phyloP scores from a whole-genome alignment of 2,329 filamentous ascomycete species.

The Fusarium begoniae region DNA sequence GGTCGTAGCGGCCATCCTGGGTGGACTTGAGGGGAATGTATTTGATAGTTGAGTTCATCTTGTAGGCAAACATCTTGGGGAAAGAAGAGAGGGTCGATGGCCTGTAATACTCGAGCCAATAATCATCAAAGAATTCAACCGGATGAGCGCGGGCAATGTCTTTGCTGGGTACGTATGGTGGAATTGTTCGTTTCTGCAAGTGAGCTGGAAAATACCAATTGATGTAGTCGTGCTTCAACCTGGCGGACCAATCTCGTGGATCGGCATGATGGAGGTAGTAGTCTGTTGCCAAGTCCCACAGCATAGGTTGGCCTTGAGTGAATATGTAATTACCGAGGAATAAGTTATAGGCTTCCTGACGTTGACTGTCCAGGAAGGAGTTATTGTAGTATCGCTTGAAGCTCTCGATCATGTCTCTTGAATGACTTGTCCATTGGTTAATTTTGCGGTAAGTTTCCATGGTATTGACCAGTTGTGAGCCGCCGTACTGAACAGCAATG shows the following conservation, averaged over 20 bases:
- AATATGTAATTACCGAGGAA: conserved; percentile 98
- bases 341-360: conserved; percentile 97
- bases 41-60: conserved; percentile 88
- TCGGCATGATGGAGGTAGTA: conserved; percentile 95
- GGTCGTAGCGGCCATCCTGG: conserved; percentile 78
- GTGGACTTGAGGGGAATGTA: conserved; percentile 81
- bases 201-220: conserved; percentile 84
- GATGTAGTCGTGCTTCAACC: conserved; percentile 76
- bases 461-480: conserved; percentile 96
- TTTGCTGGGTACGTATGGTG: conserved; percentile 55
- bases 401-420: conserved; percentile 97
- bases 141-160: conserved; percentile 53
- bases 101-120: conserved; percentile 97
- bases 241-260: conserved; percentile 76
- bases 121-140: conserved; percentile 81
- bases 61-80: conserved; percentile 90
- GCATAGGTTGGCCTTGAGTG: conserved; percentile 85
- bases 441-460: conserved; percentile 99
- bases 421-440: conserved; percentile 98
- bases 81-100: conserved; percentile 89
- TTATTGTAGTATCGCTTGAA: conserved; percentile 99
- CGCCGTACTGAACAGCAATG: conserved; percentile 96
- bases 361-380: conserved; percentile 95
- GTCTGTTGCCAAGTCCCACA: conserved; percentile 95
- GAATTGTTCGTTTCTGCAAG: conserved; percentile 69